Conservation (phyloP, 768 basidiomycete genomes). For the Pisolithus sp. region DNA sequence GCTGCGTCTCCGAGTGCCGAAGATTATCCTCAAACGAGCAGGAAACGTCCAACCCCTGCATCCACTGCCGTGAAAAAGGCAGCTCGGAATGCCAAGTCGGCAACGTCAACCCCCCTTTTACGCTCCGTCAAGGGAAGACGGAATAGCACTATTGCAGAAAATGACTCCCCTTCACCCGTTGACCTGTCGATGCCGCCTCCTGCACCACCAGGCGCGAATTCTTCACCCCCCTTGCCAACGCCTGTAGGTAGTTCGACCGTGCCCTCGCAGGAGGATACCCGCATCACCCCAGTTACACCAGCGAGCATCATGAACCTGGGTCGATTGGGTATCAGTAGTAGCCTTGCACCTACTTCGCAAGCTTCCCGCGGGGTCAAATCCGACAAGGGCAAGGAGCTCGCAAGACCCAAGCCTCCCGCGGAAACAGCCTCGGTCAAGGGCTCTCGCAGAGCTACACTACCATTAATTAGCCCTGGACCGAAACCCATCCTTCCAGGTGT, state of each 20-base stretch:
- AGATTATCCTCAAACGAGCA: constrained; percentile 38
- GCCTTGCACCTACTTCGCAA: constrained; percentile 30
- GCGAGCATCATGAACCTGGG: constrained; percentile 90
- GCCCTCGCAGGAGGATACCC: constrained; percentile 16
- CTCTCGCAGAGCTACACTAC: constrained; percentile 25
- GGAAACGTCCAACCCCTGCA: constrained; percentile 49
- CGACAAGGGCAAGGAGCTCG: constrained; percentile 25
- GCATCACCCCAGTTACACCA: constrained; percentile 78
- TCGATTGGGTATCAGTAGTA: constrained; percentile 46
- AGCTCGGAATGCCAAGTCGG: constrained; percentile 37
- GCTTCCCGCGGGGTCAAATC: constrained; percentile 6
- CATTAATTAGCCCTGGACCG: constrained; percentile 46
- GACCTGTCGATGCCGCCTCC: constrained; percentile 88
- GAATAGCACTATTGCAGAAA: constrained; percentile 36
- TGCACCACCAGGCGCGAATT: constrained; percentile 38
- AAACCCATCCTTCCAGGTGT: constrained; percentile 72
- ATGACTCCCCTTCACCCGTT: constrained; percentile 78
- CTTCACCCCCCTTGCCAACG: constrained; percentile 11
- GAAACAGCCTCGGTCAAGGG: constrained; percentile 17
- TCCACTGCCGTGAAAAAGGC: constrained; percentile 16
- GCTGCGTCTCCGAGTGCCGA: constrained; percentile 52
- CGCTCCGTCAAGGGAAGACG: constrained; percentile 39
- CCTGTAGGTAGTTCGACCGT: neutral
- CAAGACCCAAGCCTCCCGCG: constrained; percentile 19
- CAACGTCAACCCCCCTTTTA: constrained; percentile 54